phyloP scores from a whole-genome alignment of 345 rosid genomes.

The Citrus reticulata region DNA sequence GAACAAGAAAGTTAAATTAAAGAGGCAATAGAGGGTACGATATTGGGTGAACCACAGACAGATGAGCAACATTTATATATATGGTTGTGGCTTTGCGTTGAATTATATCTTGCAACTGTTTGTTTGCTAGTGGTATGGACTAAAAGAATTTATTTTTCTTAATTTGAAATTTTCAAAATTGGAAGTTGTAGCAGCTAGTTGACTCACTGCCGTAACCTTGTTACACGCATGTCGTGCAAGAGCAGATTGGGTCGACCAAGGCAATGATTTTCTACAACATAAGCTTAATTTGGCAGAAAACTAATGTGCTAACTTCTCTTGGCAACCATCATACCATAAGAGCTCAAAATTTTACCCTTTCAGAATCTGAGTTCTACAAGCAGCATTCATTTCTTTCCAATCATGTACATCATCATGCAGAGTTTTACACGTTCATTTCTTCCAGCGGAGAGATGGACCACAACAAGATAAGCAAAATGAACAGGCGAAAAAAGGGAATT shows the following conservation, averaged over 20 bases:
- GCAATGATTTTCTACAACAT: background rate
- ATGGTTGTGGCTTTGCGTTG: background rate
- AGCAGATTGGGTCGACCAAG: background rate
- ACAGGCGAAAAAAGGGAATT: background rate
- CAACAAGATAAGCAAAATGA: background rate
- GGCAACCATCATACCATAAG: background rate
- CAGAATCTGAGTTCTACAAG: background rate
- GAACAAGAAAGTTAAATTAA: background rate
- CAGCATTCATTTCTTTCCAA: background rate
- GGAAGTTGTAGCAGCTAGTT: background rate
- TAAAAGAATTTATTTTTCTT: background rate
- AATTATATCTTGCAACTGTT: background rate
- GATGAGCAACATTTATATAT: background rate
- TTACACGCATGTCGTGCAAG: too few species aligned
- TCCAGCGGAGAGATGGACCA: background rate
- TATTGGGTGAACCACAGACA: background rate
- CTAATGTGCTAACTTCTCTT: too few species aligned
- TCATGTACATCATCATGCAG: background rate
- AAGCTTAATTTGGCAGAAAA: background rate
- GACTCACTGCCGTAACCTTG: background rate
- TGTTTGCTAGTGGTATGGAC: background rate
- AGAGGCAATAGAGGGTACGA: background rate
- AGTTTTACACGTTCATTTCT: background rate
- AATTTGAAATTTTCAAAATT: background rate
- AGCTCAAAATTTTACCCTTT: background rate